These are phyloP conservation scores for Phytophthora tentaculata DNA, from an alignment of 352 stramenopile genomes.

Conservation along the genomic window DNA sequence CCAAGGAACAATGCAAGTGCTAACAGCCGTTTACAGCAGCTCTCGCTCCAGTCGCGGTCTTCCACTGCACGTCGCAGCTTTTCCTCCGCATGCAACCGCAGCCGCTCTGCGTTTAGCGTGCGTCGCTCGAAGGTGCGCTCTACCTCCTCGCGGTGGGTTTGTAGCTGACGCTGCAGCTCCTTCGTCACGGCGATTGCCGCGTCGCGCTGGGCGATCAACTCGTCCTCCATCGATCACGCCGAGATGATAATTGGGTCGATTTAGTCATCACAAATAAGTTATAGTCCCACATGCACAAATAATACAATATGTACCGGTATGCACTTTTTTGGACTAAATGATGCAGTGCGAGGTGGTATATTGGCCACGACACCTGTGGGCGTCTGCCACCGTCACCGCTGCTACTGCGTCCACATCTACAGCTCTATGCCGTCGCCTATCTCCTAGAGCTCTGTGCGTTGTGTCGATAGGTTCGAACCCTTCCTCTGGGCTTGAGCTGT, in stretches of 20 bases:
- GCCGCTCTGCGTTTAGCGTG: constrained; percentile 70
- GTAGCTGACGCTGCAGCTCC: constrained; percentile 72
- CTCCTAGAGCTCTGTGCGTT: constrained; percentile 38
- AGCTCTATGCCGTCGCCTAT: constrained; percentile 29
- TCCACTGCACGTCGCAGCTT: constrained; percentile 51
- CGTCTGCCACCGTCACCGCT: constrained; percentile 3
- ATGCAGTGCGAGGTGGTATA: constrained; percentile 45
- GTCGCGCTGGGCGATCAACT: constrained; percentile 76
- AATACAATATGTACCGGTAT: no score
- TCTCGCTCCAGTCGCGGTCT: constrained; percentile 59
- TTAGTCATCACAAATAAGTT: not conserved
- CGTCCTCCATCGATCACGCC: constrained; percentile 59
- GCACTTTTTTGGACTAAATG: no score
- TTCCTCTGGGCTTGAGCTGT: constrained; percentile 13
- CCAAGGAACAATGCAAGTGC: constrained; percentile 62
- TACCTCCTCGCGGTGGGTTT: constrained; percentile 51
- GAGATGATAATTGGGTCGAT: not conserved
- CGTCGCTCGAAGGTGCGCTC: constrained; percentile 69
- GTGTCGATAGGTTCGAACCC: constrained; percentile 25
- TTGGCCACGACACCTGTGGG: constrained; percentile 48
- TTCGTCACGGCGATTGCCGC: constrained; percentile 78
- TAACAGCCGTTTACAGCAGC: constrained; percentile 53
- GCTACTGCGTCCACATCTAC: not conserved
- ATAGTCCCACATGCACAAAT: not conserved
- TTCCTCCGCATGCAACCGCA: constrained; percentile 71